These are phyloP conservation scores for Trypethelium eluteriae DNA, from an alignment of 495 filamentous ascomycete genomes.

Conservation along the genomic window DNA sequence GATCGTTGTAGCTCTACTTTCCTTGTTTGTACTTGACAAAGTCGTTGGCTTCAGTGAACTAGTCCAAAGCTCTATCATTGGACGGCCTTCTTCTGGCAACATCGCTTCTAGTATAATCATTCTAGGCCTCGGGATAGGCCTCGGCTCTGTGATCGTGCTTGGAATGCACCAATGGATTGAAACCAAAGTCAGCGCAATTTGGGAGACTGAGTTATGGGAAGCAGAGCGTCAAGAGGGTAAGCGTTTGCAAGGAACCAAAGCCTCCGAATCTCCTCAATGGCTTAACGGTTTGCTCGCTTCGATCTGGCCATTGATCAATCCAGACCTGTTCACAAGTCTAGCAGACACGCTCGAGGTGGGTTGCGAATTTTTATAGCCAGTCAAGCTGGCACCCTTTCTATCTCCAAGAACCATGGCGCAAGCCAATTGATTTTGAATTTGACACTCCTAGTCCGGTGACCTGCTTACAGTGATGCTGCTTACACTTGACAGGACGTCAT, in stretches of 20 bases:
- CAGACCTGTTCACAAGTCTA: constrained; percentile 57
- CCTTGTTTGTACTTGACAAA: neutral
- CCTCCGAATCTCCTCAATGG: constrained; percentile 58
- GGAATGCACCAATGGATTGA: constrained; percentile 46
- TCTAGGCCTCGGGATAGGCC: neutral
- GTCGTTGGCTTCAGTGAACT: neutral
- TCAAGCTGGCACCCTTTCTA: neutral
- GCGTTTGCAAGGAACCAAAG: constrained; percentile 34
- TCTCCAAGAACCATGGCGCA: neutral
- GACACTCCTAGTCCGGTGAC: neutral
- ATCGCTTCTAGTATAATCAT: neutral
- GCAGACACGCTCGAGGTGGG: constrained; percentile 53
- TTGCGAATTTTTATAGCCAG: neutral
- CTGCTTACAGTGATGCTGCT: neutral
- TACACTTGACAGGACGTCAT: constrained; percentile 47
- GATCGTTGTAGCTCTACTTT: neutral
- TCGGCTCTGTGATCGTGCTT: constrained; percentile 22
- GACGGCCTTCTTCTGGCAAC: neutral
- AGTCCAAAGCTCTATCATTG: neutral
- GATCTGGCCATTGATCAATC: constrained; percentile 64
- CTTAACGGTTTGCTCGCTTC: constrained; percentile 55
- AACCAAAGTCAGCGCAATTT: constrained; percentile 46
- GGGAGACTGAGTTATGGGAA: constrained; percentile 58
- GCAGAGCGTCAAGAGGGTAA: constrained; percentile 45
- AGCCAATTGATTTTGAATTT: too few species aligned